These are phyloP conservation scores for Xylaria grammica DNA, from an alignment of 495 filamentous ascomycete genomes.

Conservation along the genomic window DNA sequence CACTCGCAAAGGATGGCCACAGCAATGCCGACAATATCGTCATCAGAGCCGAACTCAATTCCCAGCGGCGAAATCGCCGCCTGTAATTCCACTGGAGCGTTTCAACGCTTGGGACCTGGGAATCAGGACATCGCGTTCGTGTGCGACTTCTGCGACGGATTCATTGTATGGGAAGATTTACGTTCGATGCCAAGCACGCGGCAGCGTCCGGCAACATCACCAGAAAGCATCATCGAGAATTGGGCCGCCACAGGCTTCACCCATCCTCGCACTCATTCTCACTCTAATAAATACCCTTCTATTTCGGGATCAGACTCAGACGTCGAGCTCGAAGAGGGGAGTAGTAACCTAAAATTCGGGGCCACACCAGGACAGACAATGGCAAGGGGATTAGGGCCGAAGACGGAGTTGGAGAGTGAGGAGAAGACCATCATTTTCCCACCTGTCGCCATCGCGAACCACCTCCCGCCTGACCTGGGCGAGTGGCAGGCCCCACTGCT, in stretches of 20 bases:
- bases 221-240: conserved; percentile 20
- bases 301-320: neutral
- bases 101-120: conserved; percentile 41
- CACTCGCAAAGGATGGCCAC: neutral
- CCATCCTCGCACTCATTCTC: neutral
- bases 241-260: conserved; percentile 23
- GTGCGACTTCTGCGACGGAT: conserved; percentile 57
- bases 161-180: conserved; percentile 53
- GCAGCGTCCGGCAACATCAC: conserved; percentile 18
- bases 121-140: conserved; percentile 51
- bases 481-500: conserved; percentile 49
- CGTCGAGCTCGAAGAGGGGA: conserved; percentile 16
- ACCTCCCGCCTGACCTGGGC: conserved; percentile 46
- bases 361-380: conserved; percentile 9
- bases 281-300: neutral
- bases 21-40: neutral
- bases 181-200: conserved; percentile 45
- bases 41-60: neutral
- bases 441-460: conserved; percentile 55
- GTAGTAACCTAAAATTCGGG: conserved; percentile 28
- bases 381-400: neutral
- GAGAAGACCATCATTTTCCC: conserved; percentile 54
- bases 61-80: conserved; percentile 21
- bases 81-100: conserved; percentile 27
- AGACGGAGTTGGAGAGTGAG: conserved; percentile 8